These are phyloP conservation scores for Eragrostis curvula DNA, from an alignment of 176 grass and related monocot species.

Conservation along the genomic window DNA sequence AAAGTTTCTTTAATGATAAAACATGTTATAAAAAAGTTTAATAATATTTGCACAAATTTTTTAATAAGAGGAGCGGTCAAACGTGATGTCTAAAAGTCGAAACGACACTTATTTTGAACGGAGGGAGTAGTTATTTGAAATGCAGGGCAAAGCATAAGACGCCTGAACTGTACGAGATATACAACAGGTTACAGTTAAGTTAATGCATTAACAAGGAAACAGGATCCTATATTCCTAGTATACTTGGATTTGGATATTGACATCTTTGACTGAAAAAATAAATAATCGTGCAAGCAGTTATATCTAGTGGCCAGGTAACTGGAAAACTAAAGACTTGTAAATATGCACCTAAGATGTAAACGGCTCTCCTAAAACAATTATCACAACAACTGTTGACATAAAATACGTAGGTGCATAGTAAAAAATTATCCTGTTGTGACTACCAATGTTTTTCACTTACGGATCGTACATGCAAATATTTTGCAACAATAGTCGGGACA, in stretches of 20 bases:
- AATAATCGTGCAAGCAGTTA: conserved; percentile 19
- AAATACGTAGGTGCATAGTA: background rate
- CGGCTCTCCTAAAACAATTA: conserved; percentile 7
- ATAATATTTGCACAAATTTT: too few species aligned
- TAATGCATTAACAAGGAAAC: conserved; percentile 20
- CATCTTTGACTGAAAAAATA: conserved; percentile 29
- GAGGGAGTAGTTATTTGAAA: conserved; percentile 32
- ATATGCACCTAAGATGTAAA: conserved; percentile 28
- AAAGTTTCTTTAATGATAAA: too few species aligned
- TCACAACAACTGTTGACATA: background rate
- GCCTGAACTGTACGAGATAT: conserved; percentile 5
- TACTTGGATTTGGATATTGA: conserved; percentile 23
- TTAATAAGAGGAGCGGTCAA: too few species aligned
- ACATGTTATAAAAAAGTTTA: too few species aligned
- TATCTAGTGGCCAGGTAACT: background rate
- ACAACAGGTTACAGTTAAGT: conserved; percentile 20
- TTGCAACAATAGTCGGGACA: background rate
- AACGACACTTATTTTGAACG: too few species aligned
- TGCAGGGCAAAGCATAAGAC: background rate
- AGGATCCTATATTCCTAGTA: background rate
- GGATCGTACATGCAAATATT: background rate
- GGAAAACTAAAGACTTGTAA: background rate
- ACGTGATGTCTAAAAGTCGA: too few species aligned
- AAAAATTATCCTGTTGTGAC: conserved; percentile 21
- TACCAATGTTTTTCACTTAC: conserved; percentile 14